Base-by-base conservation (phyloP, 2,329 filamentous ascomycete genomes). In the Clonostachys rhizophaga region DNA sequence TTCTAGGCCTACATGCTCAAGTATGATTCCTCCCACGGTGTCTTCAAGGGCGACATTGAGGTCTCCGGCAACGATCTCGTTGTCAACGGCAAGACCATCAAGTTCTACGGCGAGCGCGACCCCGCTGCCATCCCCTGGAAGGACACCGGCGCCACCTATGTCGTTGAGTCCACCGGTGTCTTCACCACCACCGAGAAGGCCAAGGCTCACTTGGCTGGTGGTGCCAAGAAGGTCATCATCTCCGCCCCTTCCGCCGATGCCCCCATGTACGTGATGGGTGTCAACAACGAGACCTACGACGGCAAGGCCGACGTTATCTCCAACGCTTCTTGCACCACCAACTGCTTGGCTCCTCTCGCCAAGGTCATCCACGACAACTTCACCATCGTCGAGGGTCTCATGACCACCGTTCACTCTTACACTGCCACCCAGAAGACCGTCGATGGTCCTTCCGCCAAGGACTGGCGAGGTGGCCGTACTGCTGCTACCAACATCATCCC, bases 351-450 rank as follows among this genome's bases (percentile, higher is more conserved):
- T 73, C 94, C 94, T 70, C 88, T 99, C 58, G 94, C 94, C 80
- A 99, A 97, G 89, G 91, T 97, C 68, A 84, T 99, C 79, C 80
- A 99, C 84, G 92, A 97, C 83, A 95, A 96, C 76, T 99, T 87
- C 81, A 86, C 81, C 74, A 94, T 99, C 71, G 75, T 96, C 67
- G 94, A 99, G 84, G 94, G 92, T 83, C 86, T 97, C 65, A 99
- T 99, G 94, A 97, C 94, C 77, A 99, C 94, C 61, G 84, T 97
- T 73, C 94, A 99, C 87, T 96, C 94, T 65, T 97, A 97, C 87
- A 97, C 94, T 64, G 94, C 94, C 66, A 97, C 94, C 72, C 94
- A 97, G 83, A 96, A 96, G 89, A 96, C 91, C 65, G 94, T 97
- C 65, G 94, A 99, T 67, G 94, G 91, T 69, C 94, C 94, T 68